Evolutionary conservation across 306 rosid genomes (phyloP), one percentile per base, ranked within the genome.

Genomic region (Citrullus mucosospermus): DNA sequence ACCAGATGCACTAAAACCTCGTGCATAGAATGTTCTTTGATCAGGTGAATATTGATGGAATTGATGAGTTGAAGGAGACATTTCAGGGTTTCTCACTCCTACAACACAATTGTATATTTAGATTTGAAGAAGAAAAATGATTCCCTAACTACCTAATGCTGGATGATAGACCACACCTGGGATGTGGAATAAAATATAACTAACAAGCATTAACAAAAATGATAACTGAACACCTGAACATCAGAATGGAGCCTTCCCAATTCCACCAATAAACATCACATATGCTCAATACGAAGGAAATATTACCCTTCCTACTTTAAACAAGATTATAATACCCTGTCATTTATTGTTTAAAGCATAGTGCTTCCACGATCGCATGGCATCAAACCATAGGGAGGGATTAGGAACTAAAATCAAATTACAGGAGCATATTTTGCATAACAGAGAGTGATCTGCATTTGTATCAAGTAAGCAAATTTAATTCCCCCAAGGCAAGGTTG

Each of bases 11-110:
- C 82, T 50, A 72, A 6, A 15, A 15, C 77, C 88, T 73, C 32
- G 84, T 70, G 80, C 81, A 73, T 89, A 89, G 55, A 80, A 81
- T 72, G 60, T 80, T 65, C 80, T 78, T 56, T 68, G 86, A 66
- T 82, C 72, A 9, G 77, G 83, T 30, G 85, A 62, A 78, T 73
- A 76, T 78, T 80, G 20, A 38, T 84, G 88, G 65, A 82, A 48
- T 77, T 84, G 88, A 80, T 90, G 90, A 78, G 63, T 17, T 9
- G 85, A 78, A 77, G 76, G 85, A 74, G 80, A 50, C 88, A 84
- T 78, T 81, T 78, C 89, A 43, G 85, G 67, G 81, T 86, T 84
- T 81, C 83, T 75, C 66, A 86, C 74, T 82, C 80, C 97, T 87
- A 85, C 86, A 81, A 80, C 77, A 72, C 60, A 46, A 50, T 25